Percentiles rank a stretch among this genome's conserved stretches.
These are phyloP conservation scores for Rhododendron kiyosumense DNA, from an alignment of 148 eudicot genomes.

Conservation along the genomic window DNA sequence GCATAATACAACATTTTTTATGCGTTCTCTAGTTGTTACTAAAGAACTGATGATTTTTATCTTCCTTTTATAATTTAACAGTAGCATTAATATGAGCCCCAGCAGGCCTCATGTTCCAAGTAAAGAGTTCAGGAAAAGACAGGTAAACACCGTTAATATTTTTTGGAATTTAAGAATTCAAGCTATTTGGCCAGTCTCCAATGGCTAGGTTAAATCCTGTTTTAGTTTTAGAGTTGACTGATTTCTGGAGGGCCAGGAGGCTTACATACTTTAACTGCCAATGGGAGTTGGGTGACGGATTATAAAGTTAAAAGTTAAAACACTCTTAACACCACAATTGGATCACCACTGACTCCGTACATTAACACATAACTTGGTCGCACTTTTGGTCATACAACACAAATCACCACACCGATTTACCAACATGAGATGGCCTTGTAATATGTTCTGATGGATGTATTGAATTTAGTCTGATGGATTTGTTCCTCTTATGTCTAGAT, in stretches of 20 bases:
- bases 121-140: slow-evolving; percentile 85
- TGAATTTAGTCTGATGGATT: slow-evolving; percentile 3
- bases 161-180: background rate
- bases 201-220: background rate
- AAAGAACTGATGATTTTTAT: background rate
- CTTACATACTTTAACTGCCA: background rate
- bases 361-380: background rate
- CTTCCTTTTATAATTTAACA: slow-evolving; percentile 18
- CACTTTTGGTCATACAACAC: background rate
- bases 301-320: background rate
- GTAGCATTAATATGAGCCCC: slow-evolving; percentile 60
- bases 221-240: background rate
- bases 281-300: background rate
- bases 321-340: background rate
- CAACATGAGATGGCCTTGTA: background rate
- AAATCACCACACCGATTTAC: background rate
- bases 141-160: slow-evolving; percentile 36
- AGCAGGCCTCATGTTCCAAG: slow-evolving; percentile 70
- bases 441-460: background rate
- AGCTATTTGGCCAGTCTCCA: background rate
- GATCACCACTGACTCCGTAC: background rate
- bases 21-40: background rate
- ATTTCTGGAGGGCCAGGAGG: background rate
- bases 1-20: background rate
- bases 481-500: slow-evolving; percentile 39